These are phyloP conservation scores for Ulmus americana DNA, from an alignment of 331 rosid genomes.

Conservation along the genomic window DNA sequence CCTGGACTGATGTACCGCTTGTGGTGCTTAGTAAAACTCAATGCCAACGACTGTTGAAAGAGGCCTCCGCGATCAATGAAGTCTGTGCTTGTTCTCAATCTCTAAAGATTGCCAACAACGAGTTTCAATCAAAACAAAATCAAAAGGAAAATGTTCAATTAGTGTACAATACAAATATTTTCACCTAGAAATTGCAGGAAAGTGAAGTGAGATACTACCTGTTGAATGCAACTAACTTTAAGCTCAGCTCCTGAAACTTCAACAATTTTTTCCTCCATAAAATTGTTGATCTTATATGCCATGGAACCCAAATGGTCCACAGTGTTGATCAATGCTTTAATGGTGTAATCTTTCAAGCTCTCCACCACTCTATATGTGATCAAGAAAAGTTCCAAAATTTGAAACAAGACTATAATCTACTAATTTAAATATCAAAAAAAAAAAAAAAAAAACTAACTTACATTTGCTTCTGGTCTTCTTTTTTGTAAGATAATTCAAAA, in stretches of 20 bases:
- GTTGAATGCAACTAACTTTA: slow-evolving; percentile 20
- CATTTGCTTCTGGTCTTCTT: slow-evolving; percentile 28
- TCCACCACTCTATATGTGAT: slow-evolving; percentile 25
- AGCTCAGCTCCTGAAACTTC: slow-evolving; percentile 19
- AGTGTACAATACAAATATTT: neutral
- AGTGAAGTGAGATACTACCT: slow-evolving; percentile 10
- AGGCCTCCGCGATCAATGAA: slow-evolving; percentile 18
- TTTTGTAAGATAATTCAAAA: slow-evolving; percentile 28
- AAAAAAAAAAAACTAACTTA: neutral
- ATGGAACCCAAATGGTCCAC: slow-evolving; percentile 33
- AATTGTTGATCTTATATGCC: slow-evolving; percentile 26
- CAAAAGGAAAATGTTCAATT: neutral
- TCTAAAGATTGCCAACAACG: slow-evolving; percentile 10
- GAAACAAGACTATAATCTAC: neutral
- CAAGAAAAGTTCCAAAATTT: no score
- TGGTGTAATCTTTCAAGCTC: slow-evolving; percentile 30
- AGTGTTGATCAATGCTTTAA: slow-evolving; percentile 31
- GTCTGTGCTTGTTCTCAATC: slow-evolving; percentile 14
- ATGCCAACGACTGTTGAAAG: slow-evolving; percentile 15
- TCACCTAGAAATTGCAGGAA: neutral
- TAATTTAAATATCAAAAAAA: no score
- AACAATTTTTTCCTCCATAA: slow-evolving; percentile 20
- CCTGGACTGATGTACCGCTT: slow-evolving; percentile 32
- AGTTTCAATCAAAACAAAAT: neutral
- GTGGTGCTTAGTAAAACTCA: slow-evolving; percentile 16